Evolutionary conservation across 192 early-diverging fungal species (phyloP), one percentile per base, ranked within the genome.

Genomic region (Backusella psychrophila): DNA sequence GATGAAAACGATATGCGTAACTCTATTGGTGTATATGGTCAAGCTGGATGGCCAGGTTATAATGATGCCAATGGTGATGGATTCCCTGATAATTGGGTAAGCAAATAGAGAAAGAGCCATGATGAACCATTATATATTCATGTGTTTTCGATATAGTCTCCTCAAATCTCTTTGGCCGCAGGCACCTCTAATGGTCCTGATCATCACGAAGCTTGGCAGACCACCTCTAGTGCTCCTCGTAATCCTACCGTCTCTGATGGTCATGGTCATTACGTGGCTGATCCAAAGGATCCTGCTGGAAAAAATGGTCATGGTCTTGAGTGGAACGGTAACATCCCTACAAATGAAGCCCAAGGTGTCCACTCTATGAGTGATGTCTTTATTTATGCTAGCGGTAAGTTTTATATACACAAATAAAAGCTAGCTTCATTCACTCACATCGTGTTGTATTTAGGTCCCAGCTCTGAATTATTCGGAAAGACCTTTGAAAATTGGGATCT

Each of bases 311-410:
- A 44, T 68, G 86, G 86, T 14, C 75, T 85, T 52, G 9, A 66
- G 38, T 75, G 76, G 78, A n/a, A 38, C 35, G 38, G 68, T 0
- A 85, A 81, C 66, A 7, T 87, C 34, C 38, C 73, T 23, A 15
- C 19, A 23, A 72, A 21, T 23, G 77, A 85, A 21, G 0, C 23
- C 4, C 80, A 82, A 49, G 84, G 84, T 74, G 82, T 84, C 34
- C 86, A 87, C 71, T 83, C 84, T 31, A 80, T 87, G 70, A 80
- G 80, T 73, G 86, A 87, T 77, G 86, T 87, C 29, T 82, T 83
- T 46, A 66, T 86, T 52, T 86, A 83, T 75, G 76, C 83, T 46
- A 41, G 77, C 17, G 76, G 74, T 75, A 75, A 75, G 26, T 12
- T 21, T 8, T 33, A 33, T 17, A 15, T 21, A 44, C 8, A 44